phyloP scores from a whole-genome alignment of 352 stramenopile species.

The Pythium sukuiense region DNA sequence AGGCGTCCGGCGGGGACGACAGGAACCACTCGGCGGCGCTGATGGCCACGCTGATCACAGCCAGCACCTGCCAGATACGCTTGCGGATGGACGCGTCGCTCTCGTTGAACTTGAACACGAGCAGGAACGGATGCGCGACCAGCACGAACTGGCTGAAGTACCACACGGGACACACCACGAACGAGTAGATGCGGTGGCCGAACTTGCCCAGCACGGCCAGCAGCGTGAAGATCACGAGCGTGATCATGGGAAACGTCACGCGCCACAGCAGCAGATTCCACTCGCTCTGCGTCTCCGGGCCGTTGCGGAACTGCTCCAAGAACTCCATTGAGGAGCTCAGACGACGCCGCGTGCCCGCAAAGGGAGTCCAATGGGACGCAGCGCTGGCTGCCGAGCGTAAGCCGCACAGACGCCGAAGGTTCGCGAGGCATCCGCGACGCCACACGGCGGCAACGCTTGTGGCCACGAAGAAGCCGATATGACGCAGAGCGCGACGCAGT shows the following conservation, averaged over 20 bases:
- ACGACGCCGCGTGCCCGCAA: constrained; percentile 15
- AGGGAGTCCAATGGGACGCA: constrained; percentile 14
- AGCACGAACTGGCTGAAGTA: constrained; percentile 78
- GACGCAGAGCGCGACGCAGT: constrained; percentile 2
- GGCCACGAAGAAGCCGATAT: constrained; percentile 13
- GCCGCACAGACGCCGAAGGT: constrained; percentile 7
- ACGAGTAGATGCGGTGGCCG: constrained; percentile 63
- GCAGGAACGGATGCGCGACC: constrained; percentile 67
- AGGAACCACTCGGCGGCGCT: constrained; percentile 75
- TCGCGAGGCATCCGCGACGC: constrained; percentile 22
- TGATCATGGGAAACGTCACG: constrained; percentile 76
- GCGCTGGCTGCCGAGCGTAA: background rate
- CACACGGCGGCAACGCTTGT: constrained; percentile 13
- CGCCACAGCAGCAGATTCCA: constrained; percentile 83
- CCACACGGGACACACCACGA: constrained; percentile 72
- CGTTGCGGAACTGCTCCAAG: constrained; percentile 71
- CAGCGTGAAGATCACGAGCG: constrained; percentile 73
- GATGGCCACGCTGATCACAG: constrained; percentile 45
- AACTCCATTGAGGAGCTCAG: constrained; percentile 46
- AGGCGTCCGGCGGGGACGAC: constrained; percentile 42
- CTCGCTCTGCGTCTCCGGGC: constrained; percentile 72
- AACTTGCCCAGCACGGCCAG: constrained; percentile 64
- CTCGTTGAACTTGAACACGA: constrained; percentile 69
- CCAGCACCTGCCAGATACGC: constrained; percentile 53
- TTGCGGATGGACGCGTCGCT: constrained; percentile 34